Percentiles rank a stretch among this genome's conserved stretches.
Evolutionary conservation across 1,139 yeast genomes (phyloP).

Genomic region (Diutina ranongensis): DNA sequence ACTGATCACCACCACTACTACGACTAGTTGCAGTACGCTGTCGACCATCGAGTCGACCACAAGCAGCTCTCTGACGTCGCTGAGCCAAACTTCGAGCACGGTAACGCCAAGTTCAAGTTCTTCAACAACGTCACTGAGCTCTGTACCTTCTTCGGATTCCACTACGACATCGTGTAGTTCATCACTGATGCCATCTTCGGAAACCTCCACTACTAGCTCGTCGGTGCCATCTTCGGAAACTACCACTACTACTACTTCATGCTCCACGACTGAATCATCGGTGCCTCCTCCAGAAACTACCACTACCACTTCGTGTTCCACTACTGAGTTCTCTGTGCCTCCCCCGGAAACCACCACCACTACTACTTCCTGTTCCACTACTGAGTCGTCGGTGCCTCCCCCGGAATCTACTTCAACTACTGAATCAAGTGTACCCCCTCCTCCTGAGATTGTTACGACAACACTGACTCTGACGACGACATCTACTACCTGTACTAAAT

Average conservation of each 20-base stretch:
- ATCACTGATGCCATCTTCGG: slow-evolving; percentile 9
- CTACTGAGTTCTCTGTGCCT: slow-evolving; percentile 14
- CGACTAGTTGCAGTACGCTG: background rate
- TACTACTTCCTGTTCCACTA: slow-evolving; percentile 7
- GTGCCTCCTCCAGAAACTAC: slow-evolving; percentile 8
- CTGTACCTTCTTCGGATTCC: background rate
- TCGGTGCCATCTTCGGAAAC: background rate
- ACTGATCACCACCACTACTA: background rate
- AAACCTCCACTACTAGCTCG: background rate
- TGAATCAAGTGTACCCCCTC: slow-evolving; percentile 7
- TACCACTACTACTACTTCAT: slow-evolving; percentile 16
- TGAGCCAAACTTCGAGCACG: background rate
- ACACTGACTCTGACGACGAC: slow-evolving; percentile 5
- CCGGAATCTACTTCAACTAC: background rate
- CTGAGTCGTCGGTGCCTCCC: slow-evolving; percentile 6
- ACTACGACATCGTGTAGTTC: slow-evolving; percentile 11
- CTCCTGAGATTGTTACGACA: background rate
- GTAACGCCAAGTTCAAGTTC: background rate
- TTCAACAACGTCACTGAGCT: background rate
- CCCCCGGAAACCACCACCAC: slow-evolving; percentile 7
- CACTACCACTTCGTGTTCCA: background rate
- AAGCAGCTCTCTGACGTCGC: background rate
- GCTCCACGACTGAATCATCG: slow-evolving; percentile 35
- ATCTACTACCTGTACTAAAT: background rate
- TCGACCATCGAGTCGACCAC: background rate